phyloP scores from a whole-genome alignment of 768 basidiomycete genomes.

The Pleurotus sapidus region DNA sequence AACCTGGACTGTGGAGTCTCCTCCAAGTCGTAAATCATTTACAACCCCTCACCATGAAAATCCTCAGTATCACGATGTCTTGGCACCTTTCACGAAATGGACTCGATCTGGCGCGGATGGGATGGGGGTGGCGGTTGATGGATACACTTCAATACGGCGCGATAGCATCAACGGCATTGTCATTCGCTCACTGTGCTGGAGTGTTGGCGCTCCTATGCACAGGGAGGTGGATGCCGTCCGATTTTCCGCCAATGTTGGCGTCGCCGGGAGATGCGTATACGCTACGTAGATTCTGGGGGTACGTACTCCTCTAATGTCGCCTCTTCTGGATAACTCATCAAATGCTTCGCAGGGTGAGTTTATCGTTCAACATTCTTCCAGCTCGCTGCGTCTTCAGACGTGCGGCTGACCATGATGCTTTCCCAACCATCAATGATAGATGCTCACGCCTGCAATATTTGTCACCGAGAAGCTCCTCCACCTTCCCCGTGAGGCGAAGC shows the following conservation, averaged over 20 bases:
- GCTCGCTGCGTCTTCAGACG: not conserved
- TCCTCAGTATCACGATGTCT: not conserved
- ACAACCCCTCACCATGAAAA: not conserved
- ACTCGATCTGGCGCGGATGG: not conserved
- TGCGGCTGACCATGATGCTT: not conserved
- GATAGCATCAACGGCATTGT: not conserved
- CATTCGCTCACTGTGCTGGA: not conserved
- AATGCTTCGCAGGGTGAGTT: slow-evolving; percentile 20
- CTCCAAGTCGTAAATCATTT: not conserved
- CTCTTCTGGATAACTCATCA: slow-evolving; percentile 26
- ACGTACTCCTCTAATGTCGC: slow-evolving; percentile 3
- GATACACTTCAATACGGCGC: not conserved
- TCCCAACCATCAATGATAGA: slow-evolving; percentile 15
- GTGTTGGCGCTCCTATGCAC: not conserved
- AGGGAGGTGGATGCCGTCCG: slow-evolving; percentile 10
- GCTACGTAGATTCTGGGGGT: slow-evolving; percentile 32
- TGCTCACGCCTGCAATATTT: slow-evolving; percentile 19
- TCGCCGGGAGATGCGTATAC: slow-evolving; percentile 24
- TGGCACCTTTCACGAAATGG: not conserved
- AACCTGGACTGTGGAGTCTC: no score
- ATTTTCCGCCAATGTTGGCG: slow-evolving; percentile 28
- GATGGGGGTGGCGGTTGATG: not conserved
- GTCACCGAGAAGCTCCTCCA: slow-evolving; percentile 10
- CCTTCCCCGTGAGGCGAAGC: slow-evolving; percentile 16
- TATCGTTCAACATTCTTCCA: not conserved